Conservation (phyloP, 306 rosid genomes). For the Echinosophora koreensis region DNA sequence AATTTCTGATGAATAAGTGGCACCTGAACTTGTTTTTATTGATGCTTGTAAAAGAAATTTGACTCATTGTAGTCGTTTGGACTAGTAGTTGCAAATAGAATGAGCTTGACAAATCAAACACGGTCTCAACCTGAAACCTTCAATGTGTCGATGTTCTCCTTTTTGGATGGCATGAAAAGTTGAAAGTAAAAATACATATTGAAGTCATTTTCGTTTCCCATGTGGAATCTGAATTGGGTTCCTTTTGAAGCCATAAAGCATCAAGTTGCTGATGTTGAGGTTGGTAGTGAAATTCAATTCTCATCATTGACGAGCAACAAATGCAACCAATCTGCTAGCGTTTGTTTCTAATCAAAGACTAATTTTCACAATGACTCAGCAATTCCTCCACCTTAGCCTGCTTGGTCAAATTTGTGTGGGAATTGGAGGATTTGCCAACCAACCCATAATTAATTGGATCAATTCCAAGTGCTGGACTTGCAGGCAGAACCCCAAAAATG, state of each 20-base stretch:
- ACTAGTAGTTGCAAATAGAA: background rate
- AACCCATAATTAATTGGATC: conserved; percentile 7
- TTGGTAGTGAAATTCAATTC: conserved; percentile 27
- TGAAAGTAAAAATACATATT: conserved; percentile 16
- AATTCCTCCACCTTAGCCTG: conserved; percentile 15
- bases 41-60: conserved; percentile 39
- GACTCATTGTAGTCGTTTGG: conserved; percentile 37
- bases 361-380: conserved; percentile 32
- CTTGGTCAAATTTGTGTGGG: conserved; percentile 17
- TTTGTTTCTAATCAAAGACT: conserved; percentile 35
- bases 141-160: conserved; percentile 26
- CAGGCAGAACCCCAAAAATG: background rate
- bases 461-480: conserved; percentile 27
- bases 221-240: conserved; percentile 34
- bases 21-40: background rate
- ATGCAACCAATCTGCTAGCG: background rate
- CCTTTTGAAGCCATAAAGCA: conserved; percentile 18
- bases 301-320: conserved; percentile 26
- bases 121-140: conserved; percentile 11
- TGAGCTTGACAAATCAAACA: conserved; percentile 32
- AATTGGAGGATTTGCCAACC: conserved; percentile 26
- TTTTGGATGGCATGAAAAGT: conserved; percentile 28
- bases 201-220: conserved; percentile 32
- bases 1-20: conserved; percentile 2
- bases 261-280: conserved; percentile 34